Percentiles rank a stretch among this genome's conserved stretches.
phyloP scores from a whole-genome alignment of 495 filamentous ascomycete species.

The Podospora pseudoanserina region DNA sequence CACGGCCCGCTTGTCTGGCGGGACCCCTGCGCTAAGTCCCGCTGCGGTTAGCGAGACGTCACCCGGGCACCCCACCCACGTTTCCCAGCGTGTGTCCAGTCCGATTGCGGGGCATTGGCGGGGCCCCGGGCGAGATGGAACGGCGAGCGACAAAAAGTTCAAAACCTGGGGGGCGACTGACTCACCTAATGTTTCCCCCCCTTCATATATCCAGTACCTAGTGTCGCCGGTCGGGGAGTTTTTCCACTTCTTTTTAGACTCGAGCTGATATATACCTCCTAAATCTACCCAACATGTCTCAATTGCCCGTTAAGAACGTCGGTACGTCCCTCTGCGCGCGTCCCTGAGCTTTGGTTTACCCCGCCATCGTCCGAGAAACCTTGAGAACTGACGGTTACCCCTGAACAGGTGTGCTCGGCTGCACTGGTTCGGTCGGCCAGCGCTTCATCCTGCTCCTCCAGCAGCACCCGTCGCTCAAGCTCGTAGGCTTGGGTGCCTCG shows the following conservation, averaged over 20 bases:
- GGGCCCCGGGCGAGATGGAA: constrained; percentile 5
- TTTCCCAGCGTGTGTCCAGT: constrained; percentile 4
- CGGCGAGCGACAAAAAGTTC: constrained; percentile 21
- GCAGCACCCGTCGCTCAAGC: constrained; percentile 69
- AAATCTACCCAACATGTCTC: constrained; percentile 31
- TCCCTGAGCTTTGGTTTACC: not conserved
- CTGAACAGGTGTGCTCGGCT: constrained; percentile 60
- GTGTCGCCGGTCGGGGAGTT: not conserved
- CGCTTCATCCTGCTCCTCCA: constrained; percentile 80
- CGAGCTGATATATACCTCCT: not conserved
- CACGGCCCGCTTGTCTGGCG: too few relatives aligned
- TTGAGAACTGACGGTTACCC: constrained; percentile 12
- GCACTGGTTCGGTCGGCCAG: constrained; percentile 81
- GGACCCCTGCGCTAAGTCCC: constrained; percentile 8
- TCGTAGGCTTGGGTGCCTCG: constrained; percentile 77
- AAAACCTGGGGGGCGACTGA: constrained; percentile 17
- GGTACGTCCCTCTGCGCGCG: constrained; percentile 34
- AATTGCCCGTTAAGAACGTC: constrained; percentile 51
- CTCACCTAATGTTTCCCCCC: constrained; percentile 10
- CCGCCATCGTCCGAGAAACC: not conserved
- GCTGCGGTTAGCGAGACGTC: constrained; percentile 7
- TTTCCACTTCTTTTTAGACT: not conserved
- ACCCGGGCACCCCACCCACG: constrained; percentile 1
- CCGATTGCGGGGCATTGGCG: constrained; percentile 31
- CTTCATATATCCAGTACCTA: not conserved